Evolutionary conservation across 257 asterid species (phyloP).

Genomic region (Misopates orontium): DNA sequence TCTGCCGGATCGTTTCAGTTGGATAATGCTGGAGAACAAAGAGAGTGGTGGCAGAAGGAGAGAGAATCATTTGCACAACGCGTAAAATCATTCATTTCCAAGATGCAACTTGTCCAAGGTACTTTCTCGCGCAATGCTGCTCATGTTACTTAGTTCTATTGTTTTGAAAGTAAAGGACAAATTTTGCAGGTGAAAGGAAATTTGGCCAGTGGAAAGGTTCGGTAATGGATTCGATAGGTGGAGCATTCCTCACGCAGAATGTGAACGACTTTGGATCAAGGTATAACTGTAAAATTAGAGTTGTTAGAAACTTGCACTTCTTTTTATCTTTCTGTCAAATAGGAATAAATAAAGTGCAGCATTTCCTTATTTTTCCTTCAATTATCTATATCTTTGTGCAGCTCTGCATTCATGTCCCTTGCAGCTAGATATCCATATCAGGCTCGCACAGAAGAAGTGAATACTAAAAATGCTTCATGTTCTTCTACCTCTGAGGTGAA

Average conservation of each 20-base stretch:
- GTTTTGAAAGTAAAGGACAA: too few relatives aligned
- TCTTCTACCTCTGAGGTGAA: not conserved
- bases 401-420: too few relatives aligned
- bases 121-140: not conserved
- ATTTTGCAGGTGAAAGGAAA: too few relatives aligned
- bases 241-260: conserved; percentile 34
- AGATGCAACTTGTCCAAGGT: conserved; percentile 21
- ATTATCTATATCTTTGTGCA: not conserved
- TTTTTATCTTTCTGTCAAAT: too few relatives aligned
- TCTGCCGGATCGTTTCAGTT: too few relatives aligned
- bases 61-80: not conserved
- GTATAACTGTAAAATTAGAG: too few relatives aligned
- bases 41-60: conserved; percentile 12
- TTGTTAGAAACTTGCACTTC: too few relatives aligned
- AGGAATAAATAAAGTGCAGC: too few relatives aligned
- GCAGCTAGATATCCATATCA: conserved; percentile 21
- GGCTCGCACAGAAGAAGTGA: not conserved
- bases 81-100: conserved; percentile 19
- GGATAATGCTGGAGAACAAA: not conserved
- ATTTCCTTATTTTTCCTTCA: too few relatives aligned
- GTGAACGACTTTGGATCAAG: conserved; percentile 25
- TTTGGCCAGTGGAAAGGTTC: too few relatives aligned
- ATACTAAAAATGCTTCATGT: not conserved
- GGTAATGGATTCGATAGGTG: conserved; percentile 28
- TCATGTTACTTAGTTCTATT: not conserved